Evolutionary conservation across 352 stramenopile genomes (phyloP).

Genomic region (Bremia lactucae): DNA sequence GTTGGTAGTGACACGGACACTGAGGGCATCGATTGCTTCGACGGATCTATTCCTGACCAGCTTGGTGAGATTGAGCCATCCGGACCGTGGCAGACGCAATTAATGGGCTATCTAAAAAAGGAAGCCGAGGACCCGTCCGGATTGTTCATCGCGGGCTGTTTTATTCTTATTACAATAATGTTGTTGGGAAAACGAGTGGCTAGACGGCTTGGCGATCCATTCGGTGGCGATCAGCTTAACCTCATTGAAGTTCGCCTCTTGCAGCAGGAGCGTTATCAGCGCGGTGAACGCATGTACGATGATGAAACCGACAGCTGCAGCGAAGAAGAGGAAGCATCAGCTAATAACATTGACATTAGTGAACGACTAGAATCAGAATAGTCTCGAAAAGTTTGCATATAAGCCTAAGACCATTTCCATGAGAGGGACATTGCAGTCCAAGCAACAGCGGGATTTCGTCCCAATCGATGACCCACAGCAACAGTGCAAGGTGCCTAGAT

Average conservation of each 20-base stretch:
- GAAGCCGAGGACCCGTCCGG: conserved; percentile 59
- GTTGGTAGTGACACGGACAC: conserved; percentile 50
- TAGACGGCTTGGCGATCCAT: conserved; percentile 34
- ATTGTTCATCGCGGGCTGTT: conserved; percentile 49
- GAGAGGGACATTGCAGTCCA: too few species aligned
- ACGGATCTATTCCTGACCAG: conserved; percentile 56
- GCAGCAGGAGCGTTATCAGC: conserved; percentile 65
- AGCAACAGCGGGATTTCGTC: too few species aligned
- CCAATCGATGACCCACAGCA: background rate
- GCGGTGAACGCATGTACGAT: conserved; percentile 24
- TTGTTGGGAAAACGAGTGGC: conserved; percentile 38
- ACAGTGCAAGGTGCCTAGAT: too few species aligned
- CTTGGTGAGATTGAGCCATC: conserved; percentile 41
- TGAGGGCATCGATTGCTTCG: conserved; percentile 73
- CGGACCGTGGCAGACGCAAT: conserved; percentile 41
- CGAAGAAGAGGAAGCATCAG: conserved; percentile 15
- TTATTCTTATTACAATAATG: conserved; percentile 42
- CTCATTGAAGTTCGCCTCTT: conserved; percentile 58
- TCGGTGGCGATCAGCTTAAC: conserved; percentile 41
- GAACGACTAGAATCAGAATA: conserved; percentile 11
- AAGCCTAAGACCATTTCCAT: too few species aligned
- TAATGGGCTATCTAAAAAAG: conserved; percentile 51
- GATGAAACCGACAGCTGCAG: conserved; percentile 53
- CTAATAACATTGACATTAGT: conserved; percentile 1
- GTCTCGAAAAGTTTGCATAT: too few species aligned